A percentile compares a stretch with the other conserved stretches of the same genome.
Evolutionary conservation across 2,329 filamentous ascomycete species (phyloP).

Genomic region (Cercospora berteroae): DNA sequence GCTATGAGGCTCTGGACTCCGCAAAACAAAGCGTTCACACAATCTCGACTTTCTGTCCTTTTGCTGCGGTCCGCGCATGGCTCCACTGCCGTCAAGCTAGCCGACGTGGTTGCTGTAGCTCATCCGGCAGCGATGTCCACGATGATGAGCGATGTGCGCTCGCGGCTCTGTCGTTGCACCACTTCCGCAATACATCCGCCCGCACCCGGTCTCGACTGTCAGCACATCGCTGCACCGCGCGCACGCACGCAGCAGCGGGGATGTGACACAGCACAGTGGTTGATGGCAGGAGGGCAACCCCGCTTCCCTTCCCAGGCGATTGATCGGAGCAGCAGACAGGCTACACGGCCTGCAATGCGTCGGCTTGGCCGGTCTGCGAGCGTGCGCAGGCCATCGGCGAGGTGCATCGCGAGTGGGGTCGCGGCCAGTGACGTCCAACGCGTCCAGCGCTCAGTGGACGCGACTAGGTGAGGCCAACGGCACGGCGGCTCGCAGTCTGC

Average conservation of each 20-base stretch:
- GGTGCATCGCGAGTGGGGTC: constrained; percentile 7
- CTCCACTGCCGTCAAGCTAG: constrained; percentile 4
- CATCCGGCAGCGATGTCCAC: constrained; percentile 21
- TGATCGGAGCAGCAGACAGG: constrained; percentile 7
- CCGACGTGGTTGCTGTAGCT: constrained; percentile 1
- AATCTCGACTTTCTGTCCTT: neutral
- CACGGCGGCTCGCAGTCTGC: neutral
- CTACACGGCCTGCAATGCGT: constrained; percentile 9
- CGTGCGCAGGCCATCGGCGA: neutral
- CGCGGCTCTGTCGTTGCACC: neutral
- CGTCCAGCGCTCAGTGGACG: constrained; percentile 6
- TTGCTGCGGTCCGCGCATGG: neutral
- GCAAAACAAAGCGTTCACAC: neutral
- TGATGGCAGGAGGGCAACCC: constrained; percentile 9
- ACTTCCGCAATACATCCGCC: constrained; percentile 28
- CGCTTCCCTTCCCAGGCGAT: constrained; percentile 10
- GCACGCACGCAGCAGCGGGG: constrained; percentile 5
- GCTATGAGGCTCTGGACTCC: neutral
- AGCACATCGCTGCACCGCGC: neutral
- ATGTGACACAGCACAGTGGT: neutral
- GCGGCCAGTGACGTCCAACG: constrained; percentile 3
- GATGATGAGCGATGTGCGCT: constrained; percentile 2
- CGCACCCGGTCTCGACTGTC: constrained; percentile 3
- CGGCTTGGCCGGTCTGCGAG: constrained; percentile 4
- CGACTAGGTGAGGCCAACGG: neutral